phyloP scores from a whole-genome alignment of 306 rosid species.

The Hippophae rhamnoides region DNA sequence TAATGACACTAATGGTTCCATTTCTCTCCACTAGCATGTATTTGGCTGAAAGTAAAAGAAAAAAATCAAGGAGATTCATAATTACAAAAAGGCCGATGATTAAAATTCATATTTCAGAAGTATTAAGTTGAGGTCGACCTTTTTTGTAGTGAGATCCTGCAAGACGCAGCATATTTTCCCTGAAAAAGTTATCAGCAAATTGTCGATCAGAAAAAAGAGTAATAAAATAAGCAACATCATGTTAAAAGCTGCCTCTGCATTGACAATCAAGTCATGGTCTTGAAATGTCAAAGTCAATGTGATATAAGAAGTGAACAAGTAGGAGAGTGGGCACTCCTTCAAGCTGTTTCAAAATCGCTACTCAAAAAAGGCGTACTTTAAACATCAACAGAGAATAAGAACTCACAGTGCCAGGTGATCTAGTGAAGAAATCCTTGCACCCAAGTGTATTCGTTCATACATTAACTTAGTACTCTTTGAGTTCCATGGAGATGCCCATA shows the following conservation, averaged over 20 bases:
- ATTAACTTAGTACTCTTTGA: slow-evolving; percentile 33
- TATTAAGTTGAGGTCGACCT: slow-evolving; percentile 36
- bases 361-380: slow-evolving; percentile 3
- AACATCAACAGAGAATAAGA: not conserved
- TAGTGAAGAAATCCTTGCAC: slow-evolving; percentile 66
- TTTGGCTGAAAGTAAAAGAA: slow-evolving; percentile 43
- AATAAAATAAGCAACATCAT: slow-evolving; percentile 6
- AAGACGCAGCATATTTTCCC: slow-evolving; percentile 50
- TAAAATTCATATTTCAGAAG: slow-evolving; percentile 7
- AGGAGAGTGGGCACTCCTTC: slow-evolving; percentile 11
- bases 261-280: slow-evolving; percentile 3
- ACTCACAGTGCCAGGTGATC: slow-evolving; percentile 65
- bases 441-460: slow-evolving; percentile 42
- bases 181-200: slow-evolving; percentile 17
- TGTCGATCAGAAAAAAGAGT: slow-evolving; percentile 16
- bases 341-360: not conserved
- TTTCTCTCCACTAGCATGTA: slow-evolving; percentile 74
- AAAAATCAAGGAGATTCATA: slow-evolving; percentile 2
- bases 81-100: slow-evolving; percentile 10
- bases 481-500: slow-evolving; percentile 38
- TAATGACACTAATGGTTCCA: slow-evolving; percentile 44
- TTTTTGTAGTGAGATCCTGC: slow-evolving; percentile 52
- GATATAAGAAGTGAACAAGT: slow-evolving; percentile 1
- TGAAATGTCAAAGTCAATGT: too few species aligned
- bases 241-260: slow-evolving; percentile 2